Base-by-base conservation (phyloP, 495 filamentous ascomycete species). In the Cryomyces minteri region DNA sequence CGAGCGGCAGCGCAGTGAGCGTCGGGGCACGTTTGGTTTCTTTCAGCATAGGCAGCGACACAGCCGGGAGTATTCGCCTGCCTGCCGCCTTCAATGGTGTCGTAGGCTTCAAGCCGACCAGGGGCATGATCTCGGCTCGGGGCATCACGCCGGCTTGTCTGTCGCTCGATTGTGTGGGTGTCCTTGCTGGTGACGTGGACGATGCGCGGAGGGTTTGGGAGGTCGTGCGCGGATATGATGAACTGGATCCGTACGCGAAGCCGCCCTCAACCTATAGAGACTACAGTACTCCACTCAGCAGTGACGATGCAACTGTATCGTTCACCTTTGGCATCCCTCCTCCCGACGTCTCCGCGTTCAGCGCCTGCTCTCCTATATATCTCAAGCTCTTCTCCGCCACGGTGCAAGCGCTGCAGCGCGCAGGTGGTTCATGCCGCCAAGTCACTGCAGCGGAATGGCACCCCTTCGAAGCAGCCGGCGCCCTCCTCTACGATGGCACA, bases 71-170 rank as follows among this genome's bases (percentile, higher is more conserved):
- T 9, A 85, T 96, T 39, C 73, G 90, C 28, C 71, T 96, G 45
- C 90, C 90, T 0, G 88, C 92, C 12, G 84, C 90, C 9, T 96
- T 92, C 56, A 88, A 79, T 4, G 85, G 87, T 6, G 71, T 77
- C 9, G 72, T 92, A 29, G 90, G 90, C 0, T 95, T 87, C 63
- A 98, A 98, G 62, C 90, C 90, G 10, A 90, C 84, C 4, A 90
- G 90, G 55, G 86, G 84, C 8, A 59, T 82, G 51, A 55, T 88
- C 32, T 92, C 86, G 45, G 71, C 92, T 41, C 85, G 80, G 72
- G 90, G 90, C 12, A 87, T 98, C 7, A 71, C 96, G 31, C 81
- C 88, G 18, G 96, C 96, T 58, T 88, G 90, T 12, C 95, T 96
- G 54, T 94, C 86, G 4, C 59, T 98, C 6, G 90, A 98, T 56